Evolutionary conservation across 306 rosid genomes (phyloP).

Genomic region (Astragalus membranaceus): DNA sequence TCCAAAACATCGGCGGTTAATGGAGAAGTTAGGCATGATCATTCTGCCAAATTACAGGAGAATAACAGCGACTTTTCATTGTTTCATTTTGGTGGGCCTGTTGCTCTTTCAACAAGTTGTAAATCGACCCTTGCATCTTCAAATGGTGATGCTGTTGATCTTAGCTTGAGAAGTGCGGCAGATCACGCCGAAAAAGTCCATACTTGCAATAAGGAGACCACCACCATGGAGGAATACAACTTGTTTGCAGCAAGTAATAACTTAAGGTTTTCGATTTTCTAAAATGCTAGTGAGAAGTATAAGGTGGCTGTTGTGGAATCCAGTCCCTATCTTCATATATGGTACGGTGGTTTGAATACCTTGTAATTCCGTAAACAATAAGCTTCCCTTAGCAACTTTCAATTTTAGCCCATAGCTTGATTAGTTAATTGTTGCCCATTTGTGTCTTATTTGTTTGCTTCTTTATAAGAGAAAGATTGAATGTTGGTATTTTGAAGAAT

Average conservation of each 20-base stretch:
- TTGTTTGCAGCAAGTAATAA: conserved; percentile 82
- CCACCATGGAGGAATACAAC: conserved; percentile 78
- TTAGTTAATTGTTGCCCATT: conserved; percentile 46
- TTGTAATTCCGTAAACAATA: conserved; percentile 60
- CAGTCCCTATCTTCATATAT: conserved; percentile 54
- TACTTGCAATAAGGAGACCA: conserved; percentile 53
- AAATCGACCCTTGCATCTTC: conserved; percentile 34
- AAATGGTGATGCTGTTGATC: conserved; percentile 37
- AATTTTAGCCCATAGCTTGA: conserved; percentile 40
- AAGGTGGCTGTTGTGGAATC: conserved; percentile 56
- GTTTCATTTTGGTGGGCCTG: conserved; percentile 93
- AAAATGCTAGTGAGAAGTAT: conserved; percentile 47
- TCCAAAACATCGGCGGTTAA: conserved; percentile 29
- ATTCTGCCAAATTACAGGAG: conserved; percentile 38
- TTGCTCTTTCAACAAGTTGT: conserved; percentile 55
- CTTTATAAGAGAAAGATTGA: conserved; percentile 43
- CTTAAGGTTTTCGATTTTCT: conserved; percentile 68
- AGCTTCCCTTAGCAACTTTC: conserved; percentile 45
- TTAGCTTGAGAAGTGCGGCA: conserved; percentile 30
- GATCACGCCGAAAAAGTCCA: conserved; percentile 45
- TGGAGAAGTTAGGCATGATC: conserved; percentile 37
- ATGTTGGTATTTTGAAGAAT: conserved; percentile 49
- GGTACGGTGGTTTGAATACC: conserved; percentile 52
- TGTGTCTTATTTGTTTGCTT: conserved; percentile 37
- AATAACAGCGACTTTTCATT: conserved; percentile 60